Evolutionary conservation across 2,329 filamentous ascomycete species (phyloP), one percentile per base, ranked within the genome.

Genomic region (Pseudofabraea citricarpa): DNA sequence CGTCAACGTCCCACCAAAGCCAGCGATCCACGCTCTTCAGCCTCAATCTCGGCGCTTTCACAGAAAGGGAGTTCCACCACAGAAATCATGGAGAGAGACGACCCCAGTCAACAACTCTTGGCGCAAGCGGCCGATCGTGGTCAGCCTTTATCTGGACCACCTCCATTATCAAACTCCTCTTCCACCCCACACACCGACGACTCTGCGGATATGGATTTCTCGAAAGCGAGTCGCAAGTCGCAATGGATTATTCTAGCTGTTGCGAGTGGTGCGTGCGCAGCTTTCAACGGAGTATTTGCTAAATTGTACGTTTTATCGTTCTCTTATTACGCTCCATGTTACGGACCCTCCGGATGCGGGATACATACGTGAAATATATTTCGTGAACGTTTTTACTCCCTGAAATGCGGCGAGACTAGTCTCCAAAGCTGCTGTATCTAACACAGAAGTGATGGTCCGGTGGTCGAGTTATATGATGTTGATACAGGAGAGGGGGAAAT

Each of bases 251-350:
- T 83, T 40, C 75, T 85, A 49, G 85, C 87, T 32, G 62, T 90
- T 32, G 79, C 83, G 38, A 88, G 84, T 58, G 87, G 87, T 49
- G 81, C 77, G 41, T 90, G 85, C 57, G 87, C 87, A 23, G 85
- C 87, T 18, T 83, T 87, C 54, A 93, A 93, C 56, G 87, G 87
- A 46, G 59, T 60, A 3, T 61, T 91, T 69, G 87, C 87, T 1
- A 93, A 91, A 66, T 69, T 93, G 83, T 87, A 67, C 57, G 79
- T 72, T 22, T n/a, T n/a, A n/a, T n/a, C n/a, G n/a, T n/a, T n/a
- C n/a, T n/a, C n/a, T n/a, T n/a, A n/a, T n/a, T n/a, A n/a, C n/a
- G n/a, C n/a, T n/a, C n/a, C n/a, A n/a, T n/a, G n/a, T n/a, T n/a
- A n/a, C n/a, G n/a, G n/a, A n/a, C n/a, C n/a, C n/a, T n/a, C n/a